A percentile compares a stretch with the other conserved stretches of the same genome.
Evolutionary conservation across 1,284 basidiomycete genomes (phyloP).

Genomic region (Rhodotorula sp.): DNA sequence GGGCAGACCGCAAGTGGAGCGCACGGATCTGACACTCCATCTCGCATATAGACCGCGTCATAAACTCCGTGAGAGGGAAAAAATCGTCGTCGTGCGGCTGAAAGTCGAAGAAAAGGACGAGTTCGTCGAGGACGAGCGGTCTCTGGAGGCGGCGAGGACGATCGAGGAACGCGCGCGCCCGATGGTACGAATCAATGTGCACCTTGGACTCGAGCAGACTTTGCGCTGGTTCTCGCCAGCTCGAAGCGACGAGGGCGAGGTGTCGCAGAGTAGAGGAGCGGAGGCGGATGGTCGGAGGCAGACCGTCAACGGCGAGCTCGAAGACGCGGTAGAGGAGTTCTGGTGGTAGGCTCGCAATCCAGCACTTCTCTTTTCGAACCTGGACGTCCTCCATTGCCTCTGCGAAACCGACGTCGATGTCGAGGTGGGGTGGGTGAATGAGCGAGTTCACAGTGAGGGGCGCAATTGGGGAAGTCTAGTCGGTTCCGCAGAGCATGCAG

Average conservation of each 20-base stretch:
- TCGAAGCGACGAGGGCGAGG: slow-evolving; percentile 5
- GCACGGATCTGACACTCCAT: not conserved
- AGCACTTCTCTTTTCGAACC: no score
- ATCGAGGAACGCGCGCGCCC: slow-evolving; percentile 5
- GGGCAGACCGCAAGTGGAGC: slow-evolving; percentile 14
- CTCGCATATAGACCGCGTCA: slow-evolving; percentile 4
- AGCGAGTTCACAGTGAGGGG: no score
- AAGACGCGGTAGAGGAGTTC: slow-evolving; percentile 17
- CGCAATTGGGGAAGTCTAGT: no score
- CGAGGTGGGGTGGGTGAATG: no score
- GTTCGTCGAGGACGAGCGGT: slow-evolving; percentile 16
- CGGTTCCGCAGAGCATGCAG: no score
- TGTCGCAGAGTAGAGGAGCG: slow-evolving; percentile 7
- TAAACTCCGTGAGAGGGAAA: slow-evolving; percentile 16
- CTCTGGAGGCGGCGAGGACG: not conserved
- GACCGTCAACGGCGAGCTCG: slow-evolving; percentile 18
- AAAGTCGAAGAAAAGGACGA: slow-evolving; percentile 26
- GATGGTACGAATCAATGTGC: slow-evolving; percentile 15
- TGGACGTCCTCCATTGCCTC: no score
- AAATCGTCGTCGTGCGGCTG: slow-evolving; percentile 17
- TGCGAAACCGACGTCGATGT: no score
- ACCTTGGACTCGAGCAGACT: slow-evolving; percentile 17
- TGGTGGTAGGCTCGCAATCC: slow-evolving; percentile 2
- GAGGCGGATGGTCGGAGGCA: slow-evolving; percentile 7
- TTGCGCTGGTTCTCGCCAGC: slow-evolving; percentile 19